These are phyloP conservation scores for Euphrasia confusa DNA, from an alignment of 257 asterid species.

Conservation along the genomic window DNA sequence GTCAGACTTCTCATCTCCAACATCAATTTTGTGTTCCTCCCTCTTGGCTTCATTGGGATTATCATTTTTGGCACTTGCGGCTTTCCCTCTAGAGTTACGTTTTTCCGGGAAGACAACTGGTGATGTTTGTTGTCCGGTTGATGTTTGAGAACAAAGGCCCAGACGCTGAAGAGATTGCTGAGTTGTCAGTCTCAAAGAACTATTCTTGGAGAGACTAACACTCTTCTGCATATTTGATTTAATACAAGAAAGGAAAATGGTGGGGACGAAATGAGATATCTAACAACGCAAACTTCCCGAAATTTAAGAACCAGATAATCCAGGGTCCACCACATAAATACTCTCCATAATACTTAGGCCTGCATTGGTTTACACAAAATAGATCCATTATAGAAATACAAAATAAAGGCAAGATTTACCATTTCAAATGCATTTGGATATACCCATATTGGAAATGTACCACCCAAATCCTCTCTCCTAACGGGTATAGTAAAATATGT, in stretches of 20 bases:
- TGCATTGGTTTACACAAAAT: conserved; percentile 28
- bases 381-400: conserved; percentile 18
- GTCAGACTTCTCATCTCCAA: conserved; percentile 89
- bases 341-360: conserved; percentile 32
- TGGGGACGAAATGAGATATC: conserved; percentile 30
- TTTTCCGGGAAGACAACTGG: conserved; percentile 90
- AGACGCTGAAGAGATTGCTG: conserved; percentile 89
- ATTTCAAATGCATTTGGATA: conserved; percentile 7
- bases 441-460: background rate
- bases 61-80: conserved; percentile 37
- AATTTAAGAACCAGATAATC: conserved; percentile 25
- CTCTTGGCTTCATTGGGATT: conserved; percentile 47
- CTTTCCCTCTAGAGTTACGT: conserved; percentile 63
- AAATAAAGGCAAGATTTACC: background rate
- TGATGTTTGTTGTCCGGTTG: conserved; percentile 80
- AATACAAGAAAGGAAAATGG: conserved; percentile 16
- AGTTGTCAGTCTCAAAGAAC: conserved; percentile 63
- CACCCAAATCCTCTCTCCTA: background rate
- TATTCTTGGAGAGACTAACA: conserved; percentile 61
- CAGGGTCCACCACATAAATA: conserved; percentile 28
- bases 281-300: conserved; percentile 23
- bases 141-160: conserved; percentile 79
- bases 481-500: background rate
- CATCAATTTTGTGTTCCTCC: conserved; percentile 76
- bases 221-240: conserved; percentile 62